phyloP scores from a whole-genome alignment of 805 yeast species.

The Metschnikowia colocasiae region DNA sequence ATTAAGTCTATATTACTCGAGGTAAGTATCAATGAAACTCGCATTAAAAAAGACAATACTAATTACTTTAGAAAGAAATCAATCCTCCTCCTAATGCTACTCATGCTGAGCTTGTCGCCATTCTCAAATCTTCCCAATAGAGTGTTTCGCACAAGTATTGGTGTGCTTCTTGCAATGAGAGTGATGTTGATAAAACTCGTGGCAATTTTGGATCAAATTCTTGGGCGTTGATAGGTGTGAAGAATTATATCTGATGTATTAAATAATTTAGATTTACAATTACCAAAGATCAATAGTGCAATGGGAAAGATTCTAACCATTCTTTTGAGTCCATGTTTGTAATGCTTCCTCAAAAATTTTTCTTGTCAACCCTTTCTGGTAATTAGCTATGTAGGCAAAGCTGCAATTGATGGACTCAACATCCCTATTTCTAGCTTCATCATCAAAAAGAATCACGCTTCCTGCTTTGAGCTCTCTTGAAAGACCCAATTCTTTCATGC shows the following conservation, averaged over 20 bases:
- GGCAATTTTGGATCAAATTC: background rate
- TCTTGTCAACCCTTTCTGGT: slow-evolving; percentile 55
- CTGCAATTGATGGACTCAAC: slow-evolving; percentile 68
- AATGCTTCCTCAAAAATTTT: slow-evolving; percentile 47
- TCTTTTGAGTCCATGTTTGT: slow-evolving; percentile 22
- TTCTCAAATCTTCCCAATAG: slow-evolving; percentile 41
- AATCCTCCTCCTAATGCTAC: slow-evolving; percentile 44
- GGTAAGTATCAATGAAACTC: slow-evolving; percentile 23
- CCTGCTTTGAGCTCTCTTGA: slow-evolving; percentile 44
- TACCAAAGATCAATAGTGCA: background rate
- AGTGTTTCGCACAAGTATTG: slow-evolving; percentile 4
- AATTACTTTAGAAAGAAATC: slow-evolving; percentile 42
- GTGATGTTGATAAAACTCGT: background rate
- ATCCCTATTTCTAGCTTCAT: slow-evolving; percentile 73
- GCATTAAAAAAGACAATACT: slow-evolving; percentile 28
- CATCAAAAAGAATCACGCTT: slow-evolving; percentile 59
- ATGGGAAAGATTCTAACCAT: background rate
- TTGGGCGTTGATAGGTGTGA: background rate
- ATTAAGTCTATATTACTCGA: slow-evolving; percentile 5
- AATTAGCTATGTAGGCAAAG: slow-evolving; percentile 61
- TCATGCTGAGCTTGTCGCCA: slow-evolving; percentile 45
- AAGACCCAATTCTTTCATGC: slow-evolving; percentile 46
- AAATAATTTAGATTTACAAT: background rate
- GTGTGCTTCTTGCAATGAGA: slow-evolving; percentile 8
- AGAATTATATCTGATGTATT: background rate